Base-by-base conservation (phyloP, 2,329 filamentous ascomycete genomes). In the Drechslera avenae region DNA sequence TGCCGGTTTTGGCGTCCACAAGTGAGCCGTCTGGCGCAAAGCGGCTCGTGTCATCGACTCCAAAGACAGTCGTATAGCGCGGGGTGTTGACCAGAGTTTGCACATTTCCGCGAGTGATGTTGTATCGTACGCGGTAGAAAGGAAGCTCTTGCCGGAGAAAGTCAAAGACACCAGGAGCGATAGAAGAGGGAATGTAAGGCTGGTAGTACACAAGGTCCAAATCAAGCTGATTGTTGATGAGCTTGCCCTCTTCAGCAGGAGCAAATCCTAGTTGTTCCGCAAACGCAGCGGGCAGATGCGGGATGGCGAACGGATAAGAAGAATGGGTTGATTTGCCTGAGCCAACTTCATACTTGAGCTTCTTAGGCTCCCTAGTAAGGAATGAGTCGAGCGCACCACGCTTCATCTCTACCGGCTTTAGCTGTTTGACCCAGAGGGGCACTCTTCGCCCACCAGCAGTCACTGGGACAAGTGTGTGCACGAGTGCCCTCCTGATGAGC, bases 201-300 rank as follows among this genome's bases (percentile, higher is more conserved):
- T 90, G 81, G 67, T 87, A 92, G 72, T 90, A 90, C 7, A 92
- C 73, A 0, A 93, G 78, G 66, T 92, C 87, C 0, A 92, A 79
- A 56, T 91, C 82, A 0, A 83, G 81, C 62, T 88, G 84, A 63
- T 90, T 79, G 59, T 84, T 84, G 58, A 91, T 86, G 2, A 68
- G 62, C 37, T 75, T 79, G 1, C 80, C 82, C 52, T 82, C 76
- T 16, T 78, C 74, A 1, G 80, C 79, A 5, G 86, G 84, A 19
- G 70, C 70, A 34, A 71, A 70, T 37, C 72, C 72, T 1, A 83
- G 53, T 18, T 72, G 66, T 21, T 77, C 73, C 59, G 56, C 54
- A 36, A 84, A 72, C 5, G 72, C 51, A 0, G 62, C 23, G 2
- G 81, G 80, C 0, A 85, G 70, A 42, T 79, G 68, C 13, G 78